Conservation (phyloP, 179 eudicot genomes). For the Beta lomatogona region DNA sequence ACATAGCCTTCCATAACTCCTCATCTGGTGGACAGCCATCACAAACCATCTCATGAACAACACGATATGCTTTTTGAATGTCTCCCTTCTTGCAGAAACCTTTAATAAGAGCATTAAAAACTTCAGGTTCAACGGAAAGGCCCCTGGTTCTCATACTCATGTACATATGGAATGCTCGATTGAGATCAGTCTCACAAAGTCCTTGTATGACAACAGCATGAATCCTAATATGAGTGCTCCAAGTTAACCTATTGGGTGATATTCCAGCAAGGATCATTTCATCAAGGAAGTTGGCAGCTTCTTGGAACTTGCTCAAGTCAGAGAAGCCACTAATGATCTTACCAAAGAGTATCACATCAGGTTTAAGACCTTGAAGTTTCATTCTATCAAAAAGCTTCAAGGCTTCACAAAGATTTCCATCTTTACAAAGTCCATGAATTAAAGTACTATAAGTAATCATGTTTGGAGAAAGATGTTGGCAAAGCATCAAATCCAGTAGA, state of each 20-base stretch:
- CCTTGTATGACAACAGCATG: conserved; percentile 74
- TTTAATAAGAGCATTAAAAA: conserved; percentile 53
- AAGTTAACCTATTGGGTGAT: conserved; percentile 73
- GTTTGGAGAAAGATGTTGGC: conserved; percentile 59
- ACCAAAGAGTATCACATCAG: conserved; percentile 77
- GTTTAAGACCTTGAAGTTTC: conserved; percentile 89
- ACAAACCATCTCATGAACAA: conserved; percentile 73
- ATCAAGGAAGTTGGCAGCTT: conserved; percentile 82
- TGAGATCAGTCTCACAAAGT: conserved; percentile 52
- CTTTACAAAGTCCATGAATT: conserved; percentile 79
- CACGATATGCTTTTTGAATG: conserved; percentile 52
- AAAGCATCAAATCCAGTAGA: conserved; percentile 62
- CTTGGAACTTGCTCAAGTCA: conserved; percentile 55
- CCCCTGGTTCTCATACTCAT: conserved; percentile 78
- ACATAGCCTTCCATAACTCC: conserved; percentile 56
- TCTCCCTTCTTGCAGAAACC: conserved; percentile 67
- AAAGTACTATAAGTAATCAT: conserved; percentile 76
- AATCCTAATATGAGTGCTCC: conserved; percentile 69
- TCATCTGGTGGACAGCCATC: conserved; percentile 82
- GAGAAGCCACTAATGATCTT: conserved; percentile 68
- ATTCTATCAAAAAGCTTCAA: conserved; percentile 75
- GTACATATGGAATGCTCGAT: conserved; percentile 68
- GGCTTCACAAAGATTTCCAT: conserved; percentile 61
- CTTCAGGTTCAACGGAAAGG: conserved; percentile 65
- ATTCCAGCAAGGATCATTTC: conserved; percentile 88